Evolutionary conservation across 805 yeast genomes (phyloP).

Genomic region (Ascoidea tarda): DNA sequence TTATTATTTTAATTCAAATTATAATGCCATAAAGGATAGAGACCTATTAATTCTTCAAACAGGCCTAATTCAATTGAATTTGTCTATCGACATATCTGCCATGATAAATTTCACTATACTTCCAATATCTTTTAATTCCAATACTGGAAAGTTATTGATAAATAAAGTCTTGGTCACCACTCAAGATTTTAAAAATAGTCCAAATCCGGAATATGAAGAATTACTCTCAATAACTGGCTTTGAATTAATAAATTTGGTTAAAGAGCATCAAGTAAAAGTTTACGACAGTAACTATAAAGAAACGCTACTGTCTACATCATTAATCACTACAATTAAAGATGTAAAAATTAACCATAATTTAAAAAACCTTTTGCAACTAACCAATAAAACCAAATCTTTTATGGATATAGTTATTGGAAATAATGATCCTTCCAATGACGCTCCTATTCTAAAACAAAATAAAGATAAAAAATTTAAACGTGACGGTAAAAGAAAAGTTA

Average conservation of each 20-base stretch:
- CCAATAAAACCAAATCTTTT: too few species aligned
- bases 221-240: slow-evolving; percentile 16
- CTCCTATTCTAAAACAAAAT: too few species aligned
- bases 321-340: slow-evolving; percentile 11
- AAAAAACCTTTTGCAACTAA: slow-evolving; percentile 15
- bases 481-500: slow-evolving; percentile 2
- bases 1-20: neutral
- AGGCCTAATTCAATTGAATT: too few species aligned
- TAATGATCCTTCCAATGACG: too few species aligned
- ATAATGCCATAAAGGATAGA: slow-evolving; percentile 3
- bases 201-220: slow-evolving; percentile 4
- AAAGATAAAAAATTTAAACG: neutral
- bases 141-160: slow-evolving; percentile 19
- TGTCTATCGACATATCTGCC: too few species aligned
- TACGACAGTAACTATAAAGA: slow-evolving; percentile 19
- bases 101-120: slow-evolving; percentile 20
- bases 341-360: slow-evolving; percentile 17
- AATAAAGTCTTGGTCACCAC: slow-evolving; percentile 19
- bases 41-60: slow-evolving; percentile 11
- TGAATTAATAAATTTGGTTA: slow-evolving; percentile 5
- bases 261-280: slow-evolving; percentile 14
- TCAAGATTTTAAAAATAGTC: neutral
- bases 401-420: too few species aligned
- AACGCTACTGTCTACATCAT: slow-evolving; percentile 10
- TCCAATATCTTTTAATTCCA: slow-evolving; percentile 31